Conservation (phyloP, 768 basidiomycete species). For the Lentinula aciculospora region DNA sequence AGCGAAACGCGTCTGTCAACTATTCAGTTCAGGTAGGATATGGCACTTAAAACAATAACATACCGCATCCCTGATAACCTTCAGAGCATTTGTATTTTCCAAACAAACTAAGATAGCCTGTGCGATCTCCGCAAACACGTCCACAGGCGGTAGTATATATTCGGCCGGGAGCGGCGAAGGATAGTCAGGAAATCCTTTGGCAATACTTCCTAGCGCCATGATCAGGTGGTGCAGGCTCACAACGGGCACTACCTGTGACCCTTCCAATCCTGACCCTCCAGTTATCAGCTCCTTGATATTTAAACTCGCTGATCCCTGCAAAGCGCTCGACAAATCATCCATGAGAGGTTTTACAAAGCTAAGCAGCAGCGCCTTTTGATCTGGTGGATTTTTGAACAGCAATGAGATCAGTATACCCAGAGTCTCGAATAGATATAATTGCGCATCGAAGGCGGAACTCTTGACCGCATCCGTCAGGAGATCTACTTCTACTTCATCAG, state of each 20-base stretch:
- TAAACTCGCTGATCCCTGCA: conserved; percentile 36
- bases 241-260: conserved; percentile 70
- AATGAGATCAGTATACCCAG: conserved; percentile 79
- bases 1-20: conserved; percentile 75
- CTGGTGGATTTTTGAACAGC: conserved; percentile 58
- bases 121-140: conserved; percentile 79
- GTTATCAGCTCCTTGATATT: conserved; percentile 11
- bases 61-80: conserved; percentile 90
- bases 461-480: conserved; percentile 76
- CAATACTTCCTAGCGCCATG: conserved; percentile 90
- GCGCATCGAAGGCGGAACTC: conserved; percentile 76
- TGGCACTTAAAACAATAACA: conserved; percentile 20
- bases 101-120: conserved; percentile 84
- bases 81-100: conserved; percentile 82
- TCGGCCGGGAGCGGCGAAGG: conserved; percentile 63
- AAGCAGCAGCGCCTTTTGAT: conserved; percentile 63
- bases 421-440: conserved; percentile 93
- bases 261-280: conserved; percentile 29
- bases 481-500: conserved; percentile 68
- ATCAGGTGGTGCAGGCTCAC: conserved; percentile 88
- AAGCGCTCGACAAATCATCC: conserved; percentile 57
- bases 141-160: conserved; percentile 64
- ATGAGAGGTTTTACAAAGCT: conserved; percentile 81
- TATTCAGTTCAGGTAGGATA: conserved; percentile 8
- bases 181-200: conserved; percentile 95